Evolutionary conservation across 805 yeast genomes (phyloP).

Genomic region (Pichia exigua): DNA sequence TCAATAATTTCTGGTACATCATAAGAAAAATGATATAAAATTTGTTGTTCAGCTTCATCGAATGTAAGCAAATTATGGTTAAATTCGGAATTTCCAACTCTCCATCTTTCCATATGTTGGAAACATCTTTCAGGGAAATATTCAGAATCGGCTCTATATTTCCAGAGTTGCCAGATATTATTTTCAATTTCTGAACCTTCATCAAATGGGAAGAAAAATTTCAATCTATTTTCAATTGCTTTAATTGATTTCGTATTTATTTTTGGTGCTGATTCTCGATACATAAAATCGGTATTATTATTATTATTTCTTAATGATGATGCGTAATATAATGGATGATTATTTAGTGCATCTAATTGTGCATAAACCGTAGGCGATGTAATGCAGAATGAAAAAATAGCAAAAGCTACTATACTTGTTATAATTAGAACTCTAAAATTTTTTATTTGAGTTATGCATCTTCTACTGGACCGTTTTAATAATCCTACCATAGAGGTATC

Average conservation of each 20-base stretch:
- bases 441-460: not conserved
- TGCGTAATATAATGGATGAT: not conserved
- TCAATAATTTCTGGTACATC: slow-evolving; percentile 44
- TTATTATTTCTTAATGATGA: not conserved
- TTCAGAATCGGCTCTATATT: slow-evolving; percentile 18
- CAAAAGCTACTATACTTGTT: not conserved
- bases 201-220: slow-evolving; percentile 21
- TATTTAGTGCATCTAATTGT: slow-evolving; percentile 2
- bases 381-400: slow-evolving; percentile 1
- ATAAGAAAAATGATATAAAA: slow-evolving; percentile 21
- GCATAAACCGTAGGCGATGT: not conserved
- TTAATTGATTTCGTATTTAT: slow-evolving; percentile 17
- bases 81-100: slow-evolving; percentile 23
- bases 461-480: not conserved
- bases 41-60: slow-evolving; percentile 24
- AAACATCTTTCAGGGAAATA: slow-evolving; percentile 26
- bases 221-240: slow-evolving; percentile 22
- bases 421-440: slow-evolving; percentile 1
- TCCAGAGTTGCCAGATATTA: slow-evolving; percentile 27
- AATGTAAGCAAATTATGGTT: slow-evolving; percentile 25
- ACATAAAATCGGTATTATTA: slow-evolving; percentile 4
- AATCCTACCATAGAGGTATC: not conserved
- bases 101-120: slow-evolving; percentile 29
- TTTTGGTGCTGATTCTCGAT: slow-evolving; percentile 15
- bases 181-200: slow-evolving; percentile 19